Evolutionary conservation across 2,329 filamentous ascomycete genomes (phyloP), one percentile per base, ranked within the genome.

Genomic region (Fusarium solani-melongenae): DNA sequence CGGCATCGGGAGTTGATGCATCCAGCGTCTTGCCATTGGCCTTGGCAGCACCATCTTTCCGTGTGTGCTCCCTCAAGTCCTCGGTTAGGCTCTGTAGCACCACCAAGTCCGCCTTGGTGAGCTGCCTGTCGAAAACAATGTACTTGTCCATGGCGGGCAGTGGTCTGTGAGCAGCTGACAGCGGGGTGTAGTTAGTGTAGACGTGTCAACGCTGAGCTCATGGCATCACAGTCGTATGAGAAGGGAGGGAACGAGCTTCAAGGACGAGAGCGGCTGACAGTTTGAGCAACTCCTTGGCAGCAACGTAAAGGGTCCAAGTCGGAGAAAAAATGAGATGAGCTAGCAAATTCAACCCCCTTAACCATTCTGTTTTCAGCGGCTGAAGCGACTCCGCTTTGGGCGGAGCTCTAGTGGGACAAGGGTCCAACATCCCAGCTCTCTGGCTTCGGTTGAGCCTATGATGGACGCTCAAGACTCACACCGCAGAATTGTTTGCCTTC

Each of bases 61-160:
- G 49, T 3, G 62, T 27, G 33, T 67, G 62, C 20, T 73, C 71
- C 49, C 58, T 49, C n/a, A 73, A 36, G 38, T 73, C 70, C 62
- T 71, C 58, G 41, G 67, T 64, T 9, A 73, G 41, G 17, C 58
- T 69, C 14, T 73, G 41, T 17, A 73, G 67, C 56, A 59, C 31
- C 36, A 59, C 36, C 12, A 29, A 4, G 14, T 59, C 56, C 20
- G 34, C 24, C 56, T 59, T 59, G 56, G 56, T 59, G 56, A 59
- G 56, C 36, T 41, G 36, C 24, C 31, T 29, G 56, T 59, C 36
- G 36, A 59, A 59, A 22, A 59, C 56, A 17, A 59, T 59, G 56
- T 59, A 27, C 56, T 44, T 59, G 36, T 59, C 56, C 56, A 59
- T 59, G 12, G 36, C 36, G 27, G 38, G 36, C 36, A 12, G 46